Evolutionary conservation across 805 yeast genomes (phyloP).

Genomic region (baker's yeast (Saccharomyces cerevisiae)): DNA sequence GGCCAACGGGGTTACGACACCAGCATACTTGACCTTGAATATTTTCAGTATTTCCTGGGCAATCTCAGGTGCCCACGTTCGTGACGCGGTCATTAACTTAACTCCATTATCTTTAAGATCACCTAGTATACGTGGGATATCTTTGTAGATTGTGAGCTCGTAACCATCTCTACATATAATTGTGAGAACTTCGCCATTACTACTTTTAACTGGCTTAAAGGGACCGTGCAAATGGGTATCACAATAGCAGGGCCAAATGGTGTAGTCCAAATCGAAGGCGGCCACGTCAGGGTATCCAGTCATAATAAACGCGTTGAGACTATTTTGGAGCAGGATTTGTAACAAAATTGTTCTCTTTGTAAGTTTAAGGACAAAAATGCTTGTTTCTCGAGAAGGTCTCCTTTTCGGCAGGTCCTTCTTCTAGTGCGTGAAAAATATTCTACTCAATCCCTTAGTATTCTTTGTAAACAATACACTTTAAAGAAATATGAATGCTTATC

Average conservation of each 20-base stretch:
- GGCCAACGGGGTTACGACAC: constrained; percentile 19
- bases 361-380: neutral
- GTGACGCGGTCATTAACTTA: constrained; percentile 59
- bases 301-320: neutral
- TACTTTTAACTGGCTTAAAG: constrained; percentile 20
- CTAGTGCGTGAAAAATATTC: neutral
- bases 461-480: no score
- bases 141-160: constrained; percentile 50
- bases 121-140: constrained; percentile 55
- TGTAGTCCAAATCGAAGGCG: constrained; percentile 31
- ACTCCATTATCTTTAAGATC: constrained; percentile 44
- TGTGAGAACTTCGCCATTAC: constrained; percentile 25
- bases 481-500: no score
- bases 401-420: neutral
- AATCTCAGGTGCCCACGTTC: constrained; percentile 73
- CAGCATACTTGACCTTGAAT: constrained; percentile 42
- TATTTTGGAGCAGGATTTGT: neutral
- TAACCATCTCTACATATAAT: constrained; percentile 38
- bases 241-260: constrained; percentile 34
- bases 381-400: neutral
- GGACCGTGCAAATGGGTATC: constrained; percentile 32
- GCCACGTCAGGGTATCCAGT: constrained; percentile 29
- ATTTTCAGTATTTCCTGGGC: constrained; percentile 55
- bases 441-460: neutral
- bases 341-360: no score